These are phyloP conservation scores for Lophiostoma macrostomum DNA, from an alignment of 495 filamentous ascomycete genomes.

Conservation along the genomic window DNA sequence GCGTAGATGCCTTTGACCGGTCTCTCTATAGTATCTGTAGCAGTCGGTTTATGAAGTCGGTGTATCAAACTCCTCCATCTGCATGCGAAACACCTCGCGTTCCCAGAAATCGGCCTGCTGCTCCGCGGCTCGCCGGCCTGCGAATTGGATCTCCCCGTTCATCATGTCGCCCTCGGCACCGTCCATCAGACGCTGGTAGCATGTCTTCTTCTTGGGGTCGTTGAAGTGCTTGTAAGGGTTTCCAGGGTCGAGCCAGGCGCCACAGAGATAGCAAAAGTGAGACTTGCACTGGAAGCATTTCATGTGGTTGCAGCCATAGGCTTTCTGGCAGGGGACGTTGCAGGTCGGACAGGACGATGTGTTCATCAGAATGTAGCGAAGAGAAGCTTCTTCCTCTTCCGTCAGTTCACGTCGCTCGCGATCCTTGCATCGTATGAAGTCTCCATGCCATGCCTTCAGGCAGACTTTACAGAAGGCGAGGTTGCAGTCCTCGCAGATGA, in stretches of 20 bases:
- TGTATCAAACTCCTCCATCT: conserved; percentile 14
- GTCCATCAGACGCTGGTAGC: conserved; percentile 87
- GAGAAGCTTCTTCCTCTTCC: conserved; percentile 76
- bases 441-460: conserved; percentile 83
- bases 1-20: background rate
- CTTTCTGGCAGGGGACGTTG: conserved; percentile 79
- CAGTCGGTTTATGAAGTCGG: background rate
- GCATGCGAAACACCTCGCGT: conserved; percentile 16
- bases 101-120: conserved; percentile 17
- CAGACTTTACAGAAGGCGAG: conserved; percentile 86
- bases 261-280: conserved; percentile 96
- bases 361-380: conserved; percentile 74
- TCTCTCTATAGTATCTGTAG: background rate
- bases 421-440: conserved; percentile 61
- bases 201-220: conserved; percentile 52
- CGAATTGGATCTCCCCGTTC: conserved; percentile 42
- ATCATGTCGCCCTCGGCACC: conserved; percentile 66
- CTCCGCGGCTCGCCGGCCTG: conserved; percentile 16
- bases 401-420: conserved; percentile 63
- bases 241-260: conserved; percentile 70
- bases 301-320: conserved; percentile 97
- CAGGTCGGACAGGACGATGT: conserved; percentile 92
- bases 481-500: conserved; percentile 84
- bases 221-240: conserved; percentile 94
- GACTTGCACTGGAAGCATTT: conserved; percentile 82